Evolutionary conservation across 2,329 filamentous ascomycete genomes (phyloP).

Genomic region (Lasiodiplodia theobromae): DNA sequence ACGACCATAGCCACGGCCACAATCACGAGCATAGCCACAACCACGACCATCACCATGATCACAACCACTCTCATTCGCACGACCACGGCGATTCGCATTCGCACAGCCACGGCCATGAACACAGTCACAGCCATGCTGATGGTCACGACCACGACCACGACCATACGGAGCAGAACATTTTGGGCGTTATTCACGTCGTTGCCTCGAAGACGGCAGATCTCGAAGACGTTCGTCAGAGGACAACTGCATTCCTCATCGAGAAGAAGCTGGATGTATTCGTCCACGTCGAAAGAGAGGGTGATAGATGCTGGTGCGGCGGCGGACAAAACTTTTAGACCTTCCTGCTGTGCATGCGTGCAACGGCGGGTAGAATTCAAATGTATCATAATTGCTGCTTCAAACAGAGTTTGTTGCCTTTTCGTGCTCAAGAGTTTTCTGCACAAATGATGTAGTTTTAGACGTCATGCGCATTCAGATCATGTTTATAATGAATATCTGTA

Average conservation of each 20-base stretch:
- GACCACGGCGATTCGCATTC: conserved; percentile 46
- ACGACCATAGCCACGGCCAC: conserved; percentile 34
- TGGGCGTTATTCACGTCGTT: conserved; percentile 87
- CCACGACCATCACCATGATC: conserved; percentile 48
- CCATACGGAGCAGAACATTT: conserved; percentile 64
- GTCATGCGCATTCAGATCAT: neutral
- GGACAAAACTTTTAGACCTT: conserved; percentile 41
- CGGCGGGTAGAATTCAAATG: neutral
- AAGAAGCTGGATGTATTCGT: conserved; percentile 82
- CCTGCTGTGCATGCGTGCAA: neutral
- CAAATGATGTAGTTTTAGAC: neutral
- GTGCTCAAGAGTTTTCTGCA: neutral
- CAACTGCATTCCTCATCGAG: conserved; percentile 72
- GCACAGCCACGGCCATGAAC: conserved; percentile 33
- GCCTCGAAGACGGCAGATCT: conserved; percentile 74
- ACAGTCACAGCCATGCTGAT: conserved; percentile 43
- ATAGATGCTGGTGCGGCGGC: conserved; percentile 67
- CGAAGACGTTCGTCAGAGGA: conserved; percentile 84
- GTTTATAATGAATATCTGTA: neutral
- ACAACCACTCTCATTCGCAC: conserved; percentile 43
- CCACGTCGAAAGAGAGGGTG: conserved; percentile 86
- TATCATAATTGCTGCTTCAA: neutral
- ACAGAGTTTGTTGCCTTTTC: neutral
- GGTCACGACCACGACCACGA: conserved; percentile 38
- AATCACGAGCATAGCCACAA: conserved; percentile 48